phyloP scores from a whole-genome alignment of 768 basidiomycete species.

The Lentinula lateritia region DNA sequence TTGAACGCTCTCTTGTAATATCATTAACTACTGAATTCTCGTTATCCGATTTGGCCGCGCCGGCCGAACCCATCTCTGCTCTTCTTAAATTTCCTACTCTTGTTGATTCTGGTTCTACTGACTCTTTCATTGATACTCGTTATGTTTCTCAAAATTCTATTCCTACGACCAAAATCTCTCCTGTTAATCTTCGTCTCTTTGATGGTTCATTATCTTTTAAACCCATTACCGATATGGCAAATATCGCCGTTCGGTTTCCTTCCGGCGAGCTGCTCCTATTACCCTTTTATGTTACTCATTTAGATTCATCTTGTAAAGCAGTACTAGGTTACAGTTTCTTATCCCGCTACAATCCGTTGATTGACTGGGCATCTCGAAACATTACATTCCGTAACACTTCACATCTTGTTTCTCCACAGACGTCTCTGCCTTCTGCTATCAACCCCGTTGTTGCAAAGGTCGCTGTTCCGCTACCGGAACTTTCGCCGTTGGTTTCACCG shows the following conservation, averaged over 20 bases:
- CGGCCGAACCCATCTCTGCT: not conserved
- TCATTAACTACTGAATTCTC: not conserved
- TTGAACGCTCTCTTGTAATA: not conserved
- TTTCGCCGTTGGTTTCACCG: too few relatives aligned
- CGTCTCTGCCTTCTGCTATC: not conserved
- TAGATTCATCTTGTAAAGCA: not conserved
- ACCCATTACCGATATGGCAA: not conserved
- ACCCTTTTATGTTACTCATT: not conserved
- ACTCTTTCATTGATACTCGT: not conserved
- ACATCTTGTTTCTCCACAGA: not conserved
- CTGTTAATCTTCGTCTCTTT: not conserved
- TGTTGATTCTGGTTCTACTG: not conserved
- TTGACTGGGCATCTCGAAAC: not conserved
- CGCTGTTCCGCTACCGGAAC: too few relatives aligned
- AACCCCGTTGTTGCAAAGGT: not conserved
- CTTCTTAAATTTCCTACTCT: too few relatives aligned
- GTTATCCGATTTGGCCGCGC: not conserved
- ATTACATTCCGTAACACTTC: not conserved
- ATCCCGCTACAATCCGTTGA: not conserved
- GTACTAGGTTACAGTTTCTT: not conserved
- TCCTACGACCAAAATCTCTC: not conserved
- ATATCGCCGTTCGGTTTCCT: not conserved
- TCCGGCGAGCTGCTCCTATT: not conserved
- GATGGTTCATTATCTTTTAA: not conserved
- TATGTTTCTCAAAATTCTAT: not conserved